Conservation (phyloP, 2,329 filamentous ascomycete species). For the Scedosporium boydii region DNA sequence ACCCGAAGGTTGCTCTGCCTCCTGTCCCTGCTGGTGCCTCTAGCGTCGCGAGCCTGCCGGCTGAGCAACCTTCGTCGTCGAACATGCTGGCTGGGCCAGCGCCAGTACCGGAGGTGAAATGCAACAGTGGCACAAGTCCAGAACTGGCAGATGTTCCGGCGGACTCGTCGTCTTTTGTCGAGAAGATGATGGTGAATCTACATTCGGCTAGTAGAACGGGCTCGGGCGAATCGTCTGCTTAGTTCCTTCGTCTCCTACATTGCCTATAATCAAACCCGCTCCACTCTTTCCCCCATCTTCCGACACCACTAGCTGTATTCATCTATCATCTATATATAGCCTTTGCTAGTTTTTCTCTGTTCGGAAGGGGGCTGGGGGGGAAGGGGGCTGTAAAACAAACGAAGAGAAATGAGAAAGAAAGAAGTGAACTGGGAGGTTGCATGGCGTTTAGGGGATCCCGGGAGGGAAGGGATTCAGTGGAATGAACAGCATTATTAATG, state of each 20-base stretch:
- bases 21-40: not conserved
- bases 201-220: constrained; percentile 24
- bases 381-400: not conserved
- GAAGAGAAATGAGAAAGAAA: not conserved
- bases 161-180: constrained; percentile 39
- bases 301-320: not conserved
- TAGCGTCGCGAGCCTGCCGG: not conserved
- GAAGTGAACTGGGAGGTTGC: not conserved
- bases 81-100: not conserved
- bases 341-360: not conserved
- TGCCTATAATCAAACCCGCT: not conserved
- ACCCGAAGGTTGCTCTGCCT: not conserved
- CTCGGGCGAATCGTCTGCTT: not conserved
- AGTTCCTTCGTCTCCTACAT: too few species aligned
- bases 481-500: not conserved
- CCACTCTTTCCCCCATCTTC: not conserved
- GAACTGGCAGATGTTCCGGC: constrained; percentile 31
- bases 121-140: constrained; percentile 12
- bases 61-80: not conserved
- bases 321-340: not conserved
- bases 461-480: not conserved
- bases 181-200: constrained; percentile 43
- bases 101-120: constrained; percentile 8
- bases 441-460: not conserved
- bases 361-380: not conserved